Conservation (phyloP, 2,329 filamentous ascomycete genomes). For the Fusarium avenaceum region DNA sequence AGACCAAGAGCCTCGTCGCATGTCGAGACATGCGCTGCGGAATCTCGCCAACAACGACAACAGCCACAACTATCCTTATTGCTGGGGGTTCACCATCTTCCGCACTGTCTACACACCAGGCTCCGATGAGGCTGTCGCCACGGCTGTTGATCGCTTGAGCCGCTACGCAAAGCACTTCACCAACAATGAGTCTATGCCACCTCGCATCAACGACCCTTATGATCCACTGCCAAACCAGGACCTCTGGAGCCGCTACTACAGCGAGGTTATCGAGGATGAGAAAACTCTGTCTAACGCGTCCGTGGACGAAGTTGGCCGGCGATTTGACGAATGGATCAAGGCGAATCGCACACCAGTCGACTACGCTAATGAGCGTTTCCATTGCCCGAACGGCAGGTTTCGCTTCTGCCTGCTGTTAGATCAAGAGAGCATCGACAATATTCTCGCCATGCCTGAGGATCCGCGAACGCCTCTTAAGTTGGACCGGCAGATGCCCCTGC, state of each 20-base stretch:
- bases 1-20: conserved; percentile 27
- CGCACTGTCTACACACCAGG: conserved; percentile 40
- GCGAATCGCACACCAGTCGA: conserved; percentile 8
- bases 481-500: conserved; percentile 11
- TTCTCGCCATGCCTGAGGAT: conserved; percentile 41
- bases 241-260: conserved; percentile 38
- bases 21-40: conserved; percentile 16
- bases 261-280: conserved; percentile 38
- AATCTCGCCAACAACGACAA: conserved; percentile 35
- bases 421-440: conserved; percentile 42
- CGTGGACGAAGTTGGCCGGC: conserved; percentile 20
- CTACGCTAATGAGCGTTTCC: conserved; percentile 10
- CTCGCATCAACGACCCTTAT: conserved; percentile 18
- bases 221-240: conserved; percentile 36
- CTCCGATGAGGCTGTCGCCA: conserved; percentile 30
- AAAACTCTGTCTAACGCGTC: conserved; percentile 20
- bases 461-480: conserved; percentile 11
- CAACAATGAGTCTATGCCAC: conserved; percentile 20
- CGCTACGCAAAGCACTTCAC: conserved; percentile 30
- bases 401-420: conserved; percentile 42
- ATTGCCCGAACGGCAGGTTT: conserved; percentile 32
- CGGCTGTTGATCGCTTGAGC: conserved; percentile 35
- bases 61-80: conserved; percentile 43
- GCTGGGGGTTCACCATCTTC: conserved; percentile 45
- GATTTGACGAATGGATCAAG: conserved; percentile 2